Percentiles rank a stretch among this genome's conserved stretches.
Conservation (phyloP, 164 flowering plant species). For the Liquidambar formosana region DNA sequence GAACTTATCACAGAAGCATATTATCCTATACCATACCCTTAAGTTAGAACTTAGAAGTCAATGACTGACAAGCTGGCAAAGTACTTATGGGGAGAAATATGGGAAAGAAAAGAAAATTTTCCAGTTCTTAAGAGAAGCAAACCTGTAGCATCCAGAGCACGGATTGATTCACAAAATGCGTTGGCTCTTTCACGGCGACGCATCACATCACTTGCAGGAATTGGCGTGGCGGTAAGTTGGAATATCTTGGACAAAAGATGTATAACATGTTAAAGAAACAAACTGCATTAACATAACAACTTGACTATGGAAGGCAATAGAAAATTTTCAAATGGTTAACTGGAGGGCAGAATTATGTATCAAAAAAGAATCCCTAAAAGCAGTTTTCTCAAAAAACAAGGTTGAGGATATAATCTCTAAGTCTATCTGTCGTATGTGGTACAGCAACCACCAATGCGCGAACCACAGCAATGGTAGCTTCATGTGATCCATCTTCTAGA, state of each 20-base stretch:
- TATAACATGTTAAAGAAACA: conserved; percentile 62
- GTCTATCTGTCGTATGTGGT: conserved; percentile 87
- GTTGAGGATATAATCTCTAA: conserved; percentile 94
- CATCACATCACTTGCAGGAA: conserved; percentile 57
- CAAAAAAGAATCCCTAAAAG: not conserved
- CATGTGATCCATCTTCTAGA: conserved; percentile 99
- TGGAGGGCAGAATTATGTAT: not conserved
- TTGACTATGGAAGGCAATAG: not conserved
- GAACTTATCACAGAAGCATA: not conserved
- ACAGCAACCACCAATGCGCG: conserved; percentile 89
- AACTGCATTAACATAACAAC: conserved; percentile 4
- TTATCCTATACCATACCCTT: not conserved
- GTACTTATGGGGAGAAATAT: not conserved
- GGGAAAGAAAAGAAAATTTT: not conserved
- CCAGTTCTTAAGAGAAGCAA: conserved; percentile 10
- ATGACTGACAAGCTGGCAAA: not conserved
- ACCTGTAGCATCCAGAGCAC: conserved; percentile 99
- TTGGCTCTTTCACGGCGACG: conserved; percentile 86
- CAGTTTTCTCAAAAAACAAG: not conserved
- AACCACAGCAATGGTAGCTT: conserved; percentile 85
- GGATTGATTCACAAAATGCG: conserved; percentile 90
- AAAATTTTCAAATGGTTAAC: not conserved
- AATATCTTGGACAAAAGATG: conserved; percentile 94
- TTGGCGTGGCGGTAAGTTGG: conserved; percentile 53
- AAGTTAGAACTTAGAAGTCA: no score